These are phyloP conservation scores for Chimonanthus praecox DNA, from an alignment of 164 flowering plant genomes.

Conservation along the genomic window DNA sequence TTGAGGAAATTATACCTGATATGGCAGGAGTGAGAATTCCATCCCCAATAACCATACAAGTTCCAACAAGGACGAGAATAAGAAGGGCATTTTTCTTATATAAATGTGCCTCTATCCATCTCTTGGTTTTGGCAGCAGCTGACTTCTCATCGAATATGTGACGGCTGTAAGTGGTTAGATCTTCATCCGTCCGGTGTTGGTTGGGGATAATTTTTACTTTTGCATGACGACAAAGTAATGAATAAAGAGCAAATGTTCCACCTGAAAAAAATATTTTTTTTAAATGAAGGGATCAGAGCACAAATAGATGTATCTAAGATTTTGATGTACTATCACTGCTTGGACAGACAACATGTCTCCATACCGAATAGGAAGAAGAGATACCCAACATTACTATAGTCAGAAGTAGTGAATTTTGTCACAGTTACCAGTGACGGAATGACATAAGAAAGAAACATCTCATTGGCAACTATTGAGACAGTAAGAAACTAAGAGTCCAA, in stretches of 20 bases:
- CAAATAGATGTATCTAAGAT: neutral
- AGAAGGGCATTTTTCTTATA: constrained; percentile 64
- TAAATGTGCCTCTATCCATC: constrained; percentile 65
- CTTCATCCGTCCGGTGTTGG: constrained; percentile 87
- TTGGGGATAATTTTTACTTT: constrained; percentile 79
- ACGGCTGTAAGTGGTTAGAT: constrained; percentile 88
- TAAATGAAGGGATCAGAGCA: neutral
- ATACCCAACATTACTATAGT: neutral
- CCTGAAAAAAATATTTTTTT: constrained; percentile 37
- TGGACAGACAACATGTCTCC: neutral
- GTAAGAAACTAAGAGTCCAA: too few species aligned
- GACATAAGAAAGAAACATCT: too few species aligned
- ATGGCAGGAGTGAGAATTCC: constrained; percentile 98
- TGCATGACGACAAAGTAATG: constrained; percentile 94
- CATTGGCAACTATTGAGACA: too few species aligned
- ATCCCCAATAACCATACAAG: constrained; percentile 96
- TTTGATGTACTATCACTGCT: neutral
- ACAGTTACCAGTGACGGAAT: neutral
- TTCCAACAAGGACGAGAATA: constrained; percentile 82
- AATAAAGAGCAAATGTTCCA: constrained; percentile 94
- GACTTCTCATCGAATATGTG: constrained; percentile 61
- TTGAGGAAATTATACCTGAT: constrained; percentile 42
- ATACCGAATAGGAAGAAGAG: neutral
- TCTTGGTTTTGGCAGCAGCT: constrained; percentile 84
- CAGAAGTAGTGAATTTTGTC: neutral